phyloP scores from a whole-genome alignment of 768 basidiomycete species.

The Termitomyces sp. region DNA sequence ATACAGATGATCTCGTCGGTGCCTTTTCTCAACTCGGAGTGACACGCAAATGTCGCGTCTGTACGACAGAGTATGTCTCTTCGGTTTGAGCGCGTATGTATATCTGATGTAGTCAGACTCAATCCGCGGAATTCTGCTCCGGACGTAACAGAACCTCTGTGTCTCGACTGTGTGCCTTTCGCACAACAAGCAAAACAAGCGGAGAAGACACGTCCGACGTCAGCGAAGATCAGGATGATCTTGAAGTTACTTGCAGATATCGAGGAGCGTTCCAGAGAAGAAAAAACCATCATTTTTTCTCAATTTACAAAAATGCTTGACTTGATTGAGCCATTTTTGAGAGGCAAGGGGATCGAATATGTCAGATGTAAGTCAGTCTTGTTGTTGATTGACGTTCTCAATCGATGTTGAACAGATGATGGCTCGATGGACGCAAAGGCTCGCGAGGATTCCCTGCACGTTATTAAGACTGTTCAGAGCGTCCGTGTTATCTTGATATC shows the following conservation, averaged over 20 bases:
- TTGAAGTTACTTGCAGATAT: conserved; percentile 67
- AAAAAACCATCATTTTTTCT: conserved; percentile 97
- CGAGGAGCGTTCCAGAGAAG: conserved; percentile 50
- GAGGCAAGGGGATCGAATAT: conserved; percentile 58
- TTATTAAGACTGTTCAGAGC: conserved; percentile 55
- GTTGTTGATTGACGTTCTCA: conserved; percentile 3
- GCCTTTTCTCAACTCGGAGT: conserved; percentile 71
- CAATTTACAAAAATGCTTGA: conserved; percentile 90
- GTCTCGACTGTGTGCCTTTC: conserved; percentile 53
- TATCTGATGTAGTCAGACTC: conserved; percentile 26
- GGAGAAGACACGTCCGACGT: conserved; percentile 57
- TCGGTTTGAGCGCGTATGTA: background rate
- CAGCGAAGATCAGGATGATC: conserved; percentile 85
- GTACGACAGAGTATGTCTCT: conserved; percentile 50
- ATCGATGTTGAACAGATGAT: conserved; percentile 59
- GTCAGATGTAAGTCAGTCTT: conserved; percentile 71
- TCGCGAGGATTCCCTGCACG: conserved; percentile 69
- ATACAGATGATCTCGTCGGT: conserved; percentile 70
- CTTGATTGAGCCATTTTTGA: conserved; percentile 81
- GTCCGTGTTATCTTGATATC: conserved; percentile 86
- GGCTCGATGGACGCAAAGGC: conserved; percentile 78
- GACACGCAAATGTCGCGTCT: conserved; percentile 71
- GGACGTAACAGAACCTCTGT: conserved; percentile 43
- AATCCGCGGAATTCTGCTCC: conserved; percentile 29
- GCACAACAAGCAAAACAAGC: conserved; percentile 42